These are phyloP conservation scores for Coemansia sp. DNA, from an alignment of 192 early-diverging fungal genomes.

Conservation along the genomic window DNA sequence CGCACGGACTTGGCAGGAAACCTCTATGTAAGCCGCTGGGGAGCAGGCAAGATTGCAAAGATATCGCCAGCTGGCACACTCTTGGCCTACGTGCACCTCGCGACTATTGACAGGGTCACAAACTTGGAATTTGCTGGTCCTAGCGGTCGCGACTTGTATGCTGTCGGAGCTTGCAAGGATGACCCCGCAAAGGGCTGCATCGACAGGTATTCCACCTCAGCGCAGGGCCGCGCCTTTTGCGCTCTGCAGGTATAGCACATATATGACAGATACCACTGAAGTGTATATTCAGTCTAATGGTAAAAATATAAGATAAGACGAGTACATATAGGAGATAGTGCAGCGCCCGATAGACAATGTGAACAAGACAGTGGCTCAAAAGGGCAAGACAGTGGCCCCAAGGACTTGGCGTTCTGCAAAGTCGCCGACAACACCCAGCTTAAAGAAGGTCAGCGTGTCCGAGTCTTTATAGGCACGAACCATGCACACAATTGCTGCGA, in stretches of 20 bases:
- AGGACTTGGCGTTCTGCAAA: slow-evolving; percentile 56
- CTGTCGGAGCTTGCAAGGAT: slow-evolving; percentile 57
- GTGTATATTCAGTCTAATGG: background rate
- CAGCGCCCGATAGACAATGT: background rate
- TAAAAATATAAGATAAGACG: background rate
- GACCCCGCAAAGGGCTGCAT: slow-evolving; percentile 54
- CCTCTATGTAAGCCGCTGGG: slow-evolving; percentile 60
- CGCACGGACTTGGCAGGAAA: slow-evolving; percentile 57
- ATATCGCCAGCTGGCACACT: slow-evolving; percentile 48
- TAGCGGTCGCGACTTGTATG: slow-evolving; percentile 48
- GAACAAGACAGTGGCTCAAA: slow-evolving; percentile 13
- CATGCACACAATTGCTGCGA: slow-evolving; percentile 32
- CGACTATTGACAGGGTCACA: slow-evolving; percentile 28
- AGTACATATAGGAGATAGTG: background rate
- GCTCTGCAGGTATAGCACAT: slow-evolving; percentile 5
- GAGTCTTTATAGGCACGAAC: slow-evolving; percentile 49
- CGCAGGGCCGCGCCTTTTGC: slow-evolving; percentile 32
- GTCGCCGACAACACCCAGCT: slow-evolving; percentile 50
- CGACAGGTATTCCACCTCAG: slow-evolving; percentile 19
- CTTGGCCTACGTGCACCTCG: slow-evolving; percentile 30
- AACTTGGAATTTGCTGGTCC: slow-evolving; percentile 61
- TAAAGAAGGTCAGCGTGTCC: slow-evolving; percentile 54
- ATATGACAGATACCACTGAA: background rate
- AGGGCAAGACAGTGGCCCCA: slow-evolving; percentile 46
- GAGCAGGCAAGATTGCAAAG: slow-evolving; percentile 56